These are phyloP conservation scores for Dactylonectria estremocensis DNA, from an alignment of 2,329 filamentous ascomycete genomes.

Conservation along the genomic window DNA sequence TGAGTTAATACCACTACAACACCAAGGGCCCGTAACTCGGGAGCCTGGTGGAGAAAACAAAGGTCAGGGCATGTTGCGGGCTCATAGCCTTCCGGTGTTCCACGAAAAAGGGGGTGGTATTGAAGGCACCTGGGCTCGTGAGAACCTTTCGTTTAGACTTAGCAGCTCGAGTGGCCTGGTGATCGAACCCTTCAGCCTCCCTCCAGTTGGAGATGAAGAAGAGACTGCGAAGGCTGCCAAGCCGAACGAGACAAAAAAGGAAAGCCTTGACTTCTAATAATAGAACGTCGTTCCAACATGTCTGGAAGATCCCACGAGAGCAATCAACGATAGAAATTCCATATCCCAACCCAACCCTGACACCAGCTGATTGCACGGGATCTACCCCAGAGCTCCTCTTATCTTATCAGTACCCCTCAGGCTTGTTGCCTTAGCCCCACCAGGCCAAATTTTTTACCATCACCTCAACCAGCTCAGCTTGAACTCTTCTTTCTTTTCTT, in stretches of 20 bases:
- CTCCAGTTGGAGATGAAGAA: constrained; percentile 84
- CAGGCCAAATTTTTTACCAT: constrained; percentile 41
- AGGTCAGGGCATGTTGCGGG: constrained; percentile 87
- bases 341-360: not conserved
- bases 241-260: constrained; percentile 72
- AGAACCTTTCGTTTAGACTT: constrained; percentile 92
- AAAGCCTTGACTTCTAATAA: constrained; percentile 79
- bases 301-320: not conserved
- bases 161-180: constrained; percentile 85
- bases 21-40: constrained; percentile 67
- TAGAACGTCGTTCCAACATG: constrained; percentile 27
- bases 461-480: constrained; percentile 38
- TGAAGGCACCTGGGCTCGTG: constrained; percentile 77
- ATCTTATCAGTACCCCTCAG: constrained; percentile 26
- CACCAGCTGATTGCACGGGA: not conserved
- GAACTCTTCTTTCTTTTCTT: constrained; percentile 33
- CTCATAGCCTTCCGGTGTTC: constrained; percentile 86
- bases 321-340: not conserved
- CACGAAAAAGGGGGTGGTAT: constrained; percentile 90
- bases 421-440: constrained; percentile 35
- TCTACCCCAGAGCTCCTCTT: constrained; percentile 34
- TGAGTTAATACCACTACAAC: constrained; percentile 82
- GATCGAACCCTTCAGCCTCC: constrained; percentile 90
- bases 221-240: constrained; percentile 55
- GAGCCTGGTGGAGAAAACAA: constrained; percentile 74